These are phyloP conservation scores for Stereum hirsutum DNA, from an alignment of 1,284 basidiomycete species.

Conservation along the genomic window DNA sequence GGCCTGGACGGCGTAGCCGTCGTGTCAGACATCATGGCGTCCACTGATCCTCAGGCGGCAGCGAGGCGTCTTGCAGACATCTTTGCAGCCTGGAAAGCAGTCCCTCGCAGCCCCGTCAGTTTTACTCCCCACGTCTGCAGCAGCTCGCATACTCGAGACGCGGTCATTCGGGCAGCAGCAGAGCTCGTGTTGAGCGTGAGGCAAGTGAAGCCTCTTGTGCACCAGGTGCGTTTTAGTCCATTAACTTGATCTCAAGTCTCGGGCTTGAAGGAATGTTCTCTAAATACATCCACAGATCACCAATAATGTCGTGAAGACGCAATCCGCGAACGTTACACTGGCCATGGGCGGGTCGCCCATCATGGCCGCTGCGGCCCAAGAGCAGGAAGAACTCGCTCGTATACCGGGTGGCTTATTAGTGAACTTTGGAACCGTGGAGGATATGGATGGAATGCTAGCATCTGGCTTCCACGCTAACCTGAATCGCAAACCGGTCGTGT, in stretches of 20 bases:
- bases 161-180: slow-evolving; percentile 27
- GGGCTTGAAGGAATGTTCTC: too few species aligned
- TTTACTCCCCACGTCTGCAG: slow-evolving; percentile 1
- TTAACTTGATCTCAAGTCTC: background rate
- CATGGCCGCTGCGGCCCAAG: slow-evolving; percentile 81
- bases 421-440: slow-evolving; percentile 87
- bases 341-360: slow-evolving; percentile 89
- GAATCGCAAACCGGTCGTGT: slow-evolving; percentile 74
- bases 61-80: slow-evolving; percentile 40
- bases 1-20: slow-evolving; percentile 80
- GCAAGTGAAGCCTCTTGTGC: slow-evolving; percentile 59
- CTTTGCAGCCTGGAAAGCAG: slow-evolving; percentile 28
- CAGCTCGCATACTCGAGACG: slow-evolving; percentile 16
- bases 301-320: slow-evolving; percentile 84
- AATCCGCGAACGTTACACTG: slow-evolving; percentile 88
- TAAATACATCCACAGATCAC: slow-evolving; percentile 57
- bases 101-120: slow-evolving; percentile 12
- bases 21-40: slow-evolving; percentile 82
- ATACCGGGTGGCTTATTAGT: slow-evolving; percentile 70
- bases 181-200: slow-evolving; percentile 43
- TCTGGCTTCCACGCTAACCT: slow-evolving; percentile 71
- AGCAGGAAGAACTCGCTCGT: slow-evolving; percentile 75
- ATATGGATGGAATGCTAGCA: slow-evolving; percentile 72
- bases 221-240: slow-evolving; percentile 48
- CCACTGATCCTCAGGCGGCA: slow-evolving; percentile 49